Evolutionary conservation across 768 basidiomycete species (phyloP), one percentile per base, ranked within the genome.

Genomic region (Artomyces pyxidatus): DNA sequence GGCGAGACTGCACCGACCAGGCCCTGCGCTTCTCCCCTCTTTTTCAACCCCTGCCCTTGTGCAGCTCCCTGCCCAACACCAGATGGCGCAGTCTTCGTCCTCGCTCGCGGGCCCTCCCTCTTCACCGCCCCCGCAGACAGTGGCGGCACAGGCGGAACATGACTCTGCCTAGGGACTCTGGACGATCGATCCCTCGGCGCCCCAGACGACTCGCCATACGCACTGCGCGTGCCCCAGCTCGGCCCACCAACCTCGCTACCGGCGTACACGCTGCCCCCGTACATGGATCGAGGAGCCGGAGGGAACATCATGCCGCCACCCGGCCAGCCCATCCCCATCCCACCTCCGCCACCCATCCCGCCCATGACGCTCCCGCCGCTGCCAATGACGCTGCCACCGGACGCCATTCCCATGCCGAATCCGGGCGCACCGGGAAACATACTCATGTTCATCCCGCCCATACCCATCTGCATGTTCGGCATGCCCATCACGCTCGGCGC

Each of bases 201-300:
- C 16, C 59, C 57, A 23, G 55, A 47, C 26, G 50, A 62, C 51
- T 84, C 84, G 11, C 85, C 88, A 57, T 88, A 88, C 41, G 76
- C 80, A 57, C 83, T 88, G 56, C 74, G 73, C 37, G 83, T 75
- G 19, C 67, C 71, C 66, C 77, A 80, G 9, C 69, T 68, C 10
- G 23, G 5, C 19, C 61, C 66, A 16, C 70, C 69, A 32, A 58
- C 42, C 42, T 62, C 58, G 57, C 59, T 61, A 23, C 77, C 78
- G 27, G 83, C 84, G 58, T 77, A 81, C 46, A 81, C 81, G 59
- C 84, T 87, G 48, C 77, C 74, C 22, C 79, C 75, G 46, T 83
- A 88, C 69, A 80, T 76, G 30, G 83, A 78, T 38, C 59, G 61
- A 53, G 77, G 55, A 29, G 67, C 61, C 19, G 68, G 61, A 5